Base-by-base conservation (phyloP, 2,329 filamentous ascomycete species). In the Monascus ruber region DNA sequence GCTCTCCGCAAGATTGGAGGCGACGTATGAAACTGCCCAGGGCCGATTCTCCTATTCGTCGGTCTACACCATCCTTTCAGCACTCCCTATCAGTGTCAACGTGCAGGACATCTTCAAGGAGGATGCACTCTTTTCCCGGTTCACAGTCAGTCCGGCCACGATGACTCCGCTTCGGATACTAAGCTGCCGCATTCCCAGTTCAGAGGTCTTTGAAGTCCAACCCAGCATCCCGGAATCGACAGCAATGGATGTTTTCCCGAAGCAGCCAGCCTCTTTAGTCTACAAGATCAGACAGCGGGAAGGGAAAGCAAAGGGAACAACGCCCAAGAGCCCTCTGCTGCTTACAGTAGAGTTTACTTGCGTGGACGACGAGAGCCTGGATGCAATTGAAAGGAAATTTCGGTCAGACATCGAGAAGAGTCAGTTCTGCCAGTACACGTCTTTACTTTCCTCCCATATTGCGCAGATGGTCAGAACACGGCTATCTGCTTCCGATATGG, bases 21-120 rank as follows among this genome's bases (percentile, higher is more conserved):
- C 87, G 6, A 71, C 69, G 1, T 94, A 91, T 54, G 73, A 73
- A 2, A 88, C 84, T 0, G 69, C 77, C 0, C 65, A 75, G 2
- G 83, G 80, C 2, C 69, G 66, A 5, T 84, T 85, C 47, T 69
- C 72, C 39, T 82, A 81, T 55, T 73, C 77, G 10, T 75, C 73
- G 10, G 70, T 72, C 5, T 73, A 76, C 17, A 75, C 71, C 3
- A 71, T 93, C 17, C 74, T 80, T 2, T 81, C 91, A 1, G 74
- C 83, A 1, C 69, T 98, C 4, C 85, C 86, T 0, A 71, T 98
- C 3, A 88, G 89, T 3, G 91, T 98, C 45, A 96, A 96, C 48
- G 91, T 98, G 5, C 88, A 96, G 53, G 91, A 98, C 51, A 77
- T 93, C 26, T 96, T 96, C 69, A 94, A 94, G 56, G 78, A 85